Percentiles rank a stretch among this genome's conserved stretches.
These are phyloP conservation scores for Cercospora zeina DNA, from an alignment of 2,329 filamentous ascomycete species.

Conservation along the genomic window DNA sequence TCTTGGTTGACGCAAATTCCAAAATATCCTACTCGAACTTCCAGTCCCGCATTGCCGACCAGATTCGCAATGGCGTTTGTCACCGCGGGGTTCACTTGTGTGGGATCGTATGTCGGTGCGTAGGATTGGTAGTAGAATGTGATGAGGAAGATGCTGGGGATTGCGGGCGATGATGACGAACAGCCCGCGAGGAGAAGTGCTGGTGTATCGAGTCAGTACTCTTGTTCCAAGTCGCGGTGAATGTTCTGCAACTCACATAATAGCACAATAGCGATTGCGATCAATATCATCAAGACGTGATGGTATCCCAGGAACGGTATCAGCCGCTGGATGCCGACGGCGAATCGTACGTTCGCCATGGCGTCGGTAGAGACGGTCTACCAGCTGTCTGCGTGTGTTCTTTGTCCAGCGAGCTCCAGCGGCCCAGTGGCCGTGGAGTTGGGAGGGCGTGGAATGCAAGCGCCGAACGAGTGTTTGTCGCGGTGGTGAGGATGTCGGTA, in stretches of 20 bases:
- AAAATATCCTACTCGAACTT: slow-evolving; percentile 95
- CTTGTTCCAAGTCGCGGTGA: slow-evolving; percentile 4
- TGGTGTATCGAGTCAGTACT: slow-evolving; percentile 43
- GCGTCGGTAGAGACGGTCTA: slow-evolving; percentile 40
- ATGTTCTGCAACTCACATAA: slow-evolving; percentile 66
- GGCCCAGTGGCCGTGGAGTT: slow-evolving; percentile 32
- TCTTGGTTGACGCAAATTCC: slow-evolving; percentile 95
- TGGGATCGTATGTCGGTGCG: slow-evolving; percentile 74
- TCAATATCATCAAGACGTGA: slow-evolving; percentile 96
- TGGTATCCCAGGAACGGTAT: slow-evolving; percentile 67
- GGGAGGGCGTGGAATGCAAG: slow-evolving; percentile 29
- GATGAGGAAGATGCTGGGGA: slow-evolving; percentile 94
- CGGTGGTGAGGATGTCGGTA: slow-evolving; percentile 16
- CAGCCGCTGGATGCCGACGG: slow-evolving; percentile 56
- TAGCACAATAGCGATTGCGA: slow-evolving; percentile 89
- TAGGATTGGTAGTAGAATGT: slow-evolving; percentile 96
- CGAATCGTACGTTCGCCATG: slow-evolving; percentile 54
- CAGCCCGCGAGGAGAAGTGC: slow-evolving; percentile 91
- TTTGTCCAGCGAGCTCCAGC: slow-evolving; percentile 24
- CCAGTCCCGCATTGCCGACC: slow-evolving; percentile 77
- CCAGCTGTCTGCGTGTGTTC: slow-evolving; percentile 36
- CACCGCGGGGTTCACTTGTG: slow-evolving; percentile 88
- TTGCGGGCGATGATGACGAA: slow-evolving; percentile 91
- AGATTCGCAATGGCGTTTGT: slow-evolving; percentile 86
- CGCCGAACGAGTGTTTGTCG: slow-evolving; percentile 22